Evolutionary conservation across 139 green algal genomes (phyloP).

Genomic region (Auxenochlorella pyrenoidosa): DNA sequence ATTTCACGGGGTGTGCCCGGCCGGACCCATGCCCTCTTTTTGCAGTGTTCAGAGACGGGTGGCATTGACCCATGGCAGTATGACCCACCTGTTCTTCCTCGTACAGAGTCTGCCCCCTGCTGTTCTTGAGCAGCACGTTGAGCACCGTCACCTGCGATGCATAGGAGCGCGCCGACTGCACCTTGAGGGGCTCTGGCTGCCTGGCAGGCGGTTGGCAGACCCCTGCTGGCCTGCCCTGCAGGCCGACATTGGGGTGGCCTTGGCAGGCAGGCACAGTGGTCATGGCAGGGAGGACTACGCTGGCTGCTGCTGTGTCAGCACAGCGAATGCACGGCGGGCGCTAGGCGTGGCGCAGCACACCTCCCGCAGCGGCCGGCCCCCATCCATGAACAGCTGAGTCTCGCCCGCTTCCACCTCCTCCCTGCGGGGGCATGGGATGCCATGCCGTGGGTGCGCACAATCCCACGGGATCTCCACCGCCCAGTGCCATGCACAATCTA

Average conservation of each 20-base stretch:
- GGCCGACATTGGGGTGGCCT: not conserved
- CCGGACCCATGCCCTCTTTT: not conserved
- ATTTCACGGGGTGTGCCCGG: not conserved
- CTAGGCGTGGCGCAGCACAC: not conserved
- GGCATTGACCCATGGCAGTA: not conserved
- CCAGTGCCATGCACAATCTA: not conserved
- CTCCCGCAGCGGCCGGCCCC: not conserved
- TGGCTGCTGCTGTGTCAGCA: not conserved
- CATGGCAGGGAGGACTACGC: not conserved
- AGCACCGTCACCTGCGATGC: constrained; percentile 16
- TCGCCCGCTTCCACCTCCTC: constrained; percentile 38
- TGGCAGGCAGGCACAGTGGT: not conserved
- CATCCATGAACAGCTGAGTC: constrained; percentile 4
- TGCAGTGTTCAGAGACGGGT: not conserved
- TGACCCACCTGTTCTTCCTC: constrained; percentile 17
- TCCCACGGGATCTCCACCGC: not conserved
- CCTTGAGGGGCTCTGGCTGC: not conserved
- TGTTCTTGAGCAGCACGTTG: constrained; percentile 21
- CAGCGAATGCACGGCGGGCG: not conserved
- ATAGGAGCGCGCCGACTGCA: not conserved
- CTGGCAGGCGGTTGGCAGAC: too few species aligned
- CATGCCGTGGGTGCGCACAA: not conserved
- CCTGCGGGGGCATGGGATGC: constrained; percentile 3
- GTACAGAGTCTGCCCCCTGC: constrained; percentile 17
- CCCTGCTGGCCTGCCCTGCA: not conserved